Percentiles rank a stretch among this genome's conserved stretches.
These are phyloP conservation scores for Aspergillus sp. DNA, from an alignment of 2,329 filamentous ascomycete species.

Conservation along the genomic window DNA sequence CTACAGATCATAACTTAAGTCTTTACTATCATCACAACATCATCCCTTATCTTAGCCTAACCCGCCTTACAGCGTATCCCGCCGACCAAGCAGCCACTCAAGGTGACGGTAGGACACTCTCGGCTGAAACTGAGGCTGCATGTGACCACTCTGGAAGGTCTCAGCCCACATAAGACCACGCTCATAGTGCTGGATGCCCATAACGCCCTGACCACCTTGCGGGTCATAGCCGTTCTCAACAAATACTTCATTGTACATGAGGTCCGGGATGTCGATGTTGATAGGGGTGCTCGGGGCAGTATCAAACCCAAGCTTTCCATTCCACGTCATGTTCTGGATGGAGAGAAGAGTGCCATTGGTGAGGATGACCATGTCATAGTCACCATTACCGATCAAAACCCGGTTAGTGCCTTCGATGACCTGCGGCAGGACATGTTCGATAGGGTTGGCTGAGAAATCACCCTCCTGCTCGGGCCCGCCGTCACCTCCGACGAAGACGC, in stretches of 20 bases:
- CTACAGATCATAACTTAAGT: background rate
- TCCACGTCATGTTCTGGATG: conserved; percentile 84
- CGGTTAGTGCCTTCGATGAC: conserved; percentile 61
- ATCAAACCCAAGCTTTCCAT: conserved; percentile 71
- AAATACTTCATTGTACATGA: conserved; percentile 54
- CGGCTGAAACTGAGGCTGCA: conserved; percentile 65
- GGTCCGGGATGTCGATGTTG: conserved; percentile 46
- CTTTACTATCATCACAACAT: background rate
- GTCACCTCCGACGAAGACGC: conserved; percentile 49
- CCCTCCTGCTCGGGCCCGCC: conserved; percentile 35
- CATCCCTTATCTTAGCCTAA: background rate
- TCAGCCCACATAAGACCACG: conserved; percentile 71
- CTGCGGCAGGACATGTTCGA: conserved; percentile 52
- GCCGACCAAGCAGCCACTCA: conserved; percentile 36
- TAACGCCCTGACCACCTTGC: conserved; percentile 62
- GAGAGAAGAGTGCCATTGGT: conserved; percentile 70
- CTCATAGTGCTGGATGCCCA: conserved; percentile 73
- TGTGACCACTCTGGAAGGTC: conserved; percentile 40
- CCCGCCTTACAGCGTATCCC: conserved; percentile 26
- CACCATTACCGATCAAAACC: conserved; percentile 73
- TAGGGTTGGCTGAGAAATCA: conserved; percentile 53
- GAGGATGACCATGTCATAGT: conserved; percentile 70
- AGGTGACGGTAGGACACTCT: conserved; percentile 69
- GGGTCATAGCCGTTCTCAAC: conserved; percentile 65
- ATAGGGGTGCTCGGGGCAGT: conserved; percentile 58